Evolutionary conservation across 495 filamentous ascomycete species (phyloP), one percentile per base, ranked within the genome.

Genomic region (Stereocaulon alpinum): DNA sequence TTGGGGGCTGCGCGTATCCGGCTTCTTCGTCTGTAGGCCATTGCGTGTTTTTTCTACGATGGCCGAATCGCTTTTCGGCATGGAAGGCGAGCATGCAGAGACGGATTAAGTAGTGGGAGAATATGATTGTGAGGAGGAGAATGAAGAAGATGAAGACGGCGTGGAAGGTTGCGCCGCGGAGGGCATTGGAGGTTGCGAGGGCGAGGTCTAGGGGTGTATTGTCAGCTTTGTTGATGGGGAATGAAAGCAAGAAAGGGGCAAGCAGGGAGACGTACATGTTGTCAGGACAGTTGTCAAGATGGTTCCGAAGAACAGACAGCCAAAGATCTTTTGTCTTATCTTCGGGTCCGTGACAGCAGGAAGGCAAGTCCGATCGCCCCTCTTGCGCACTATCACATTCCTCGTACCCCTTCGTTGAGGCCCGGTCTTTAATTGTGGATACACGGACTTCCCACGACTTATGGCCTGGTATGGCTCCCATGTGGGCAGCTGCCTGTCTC

Each of bases 91-190:
- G 68, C 75, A 91, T 82, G 71, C 81, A 86, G 22, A 92, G 77
- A 14, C 86, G 81, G 56, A 89, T 80, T 9, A 91, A 71, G 29
- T 82, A 80, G 73, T 95, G 86, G 63, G 81, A 86, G 74, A 92
- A 91, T 69, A 91, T 78, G 64, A 94, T 83, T 5, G 84, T 84
- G 56, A 83, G 77, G 43, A 84, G 69, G 52, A 92, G 64, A 63
- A 91, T 85, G 66, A 89, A 76, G 49, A 94, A 75, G 54, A 93
- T 85, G 58, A 92, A 78, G 50, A 91, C 73, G 49, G 90, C 80
- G 57, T 89, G 86, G 63, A 89, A 82, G 70, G 86, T 82, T 67
- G 77, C 77, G 55, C 75, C 77, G 59, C 72, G 63, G 55, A 57
- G 71, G 65, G 67, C 79, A 55, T 78, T 72, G 20, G 82, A 81